These are phyloP conservation scores for Aureobasidium vineae DNA, from an alignment of 2,329 filamentous ascomycete genomes.

Conservation along the genomic window DNA sequence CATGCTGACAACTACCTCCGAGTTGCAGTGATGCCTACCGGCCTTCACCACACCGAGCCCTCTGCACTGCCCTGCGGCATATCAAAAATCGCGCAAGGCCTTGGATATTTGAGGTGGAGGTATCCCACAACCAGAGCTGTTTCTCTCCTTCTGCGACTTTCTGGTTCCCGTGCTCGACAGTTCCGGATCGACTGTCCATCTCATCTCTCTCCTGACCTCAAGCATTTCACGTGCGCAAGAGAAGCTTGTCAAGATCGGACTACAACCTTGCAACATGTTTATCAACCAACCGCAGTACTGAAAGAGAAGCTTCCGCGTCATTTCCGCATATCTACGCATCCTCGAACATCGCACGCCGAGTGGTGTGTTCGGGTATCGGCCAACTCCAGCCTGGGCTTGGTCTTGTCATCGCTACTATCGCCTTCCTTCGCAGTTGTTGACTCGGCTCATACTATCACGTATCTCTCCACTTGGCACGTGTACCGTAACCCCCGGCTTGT, in stretches of 20 bases:
- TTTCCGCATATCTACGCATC: too few relatives aligned
- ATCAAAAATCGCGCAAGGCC: slow-evolving; percentile 16
- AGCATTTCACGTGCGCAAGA: slow-evolving; percentile 3
- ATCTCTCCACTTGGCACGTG: slow-evolving; percentile 18
- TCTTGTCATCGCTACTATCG: slow-evolving; percentile 19
- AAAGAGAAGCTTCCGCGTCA: background rate
- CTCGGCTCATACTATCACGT: slow-evolving; percentile 10
- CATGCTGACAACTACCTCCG: slow-evolving; percentile 1
- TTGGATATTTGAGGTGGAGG: slow-evolving; percentile 3
- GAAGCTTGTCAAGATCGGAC: slow-evolving; percentile 12
- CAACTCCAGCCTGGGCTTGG: slow-evolving; percentile 7
- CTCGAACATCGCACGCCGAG: background rate
- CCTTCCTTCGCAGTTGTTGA: slow-evolving; percentile 4
- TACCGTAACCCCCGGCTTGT: background rate
- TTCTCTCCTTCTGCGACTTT: background rate
- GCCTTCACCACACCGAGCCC: background rate
- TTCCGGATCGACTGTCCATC: slow-evolving; percentile 16
- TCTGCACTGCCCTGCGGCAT: slow-evolving; percentile 24
- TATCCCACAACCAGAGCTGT: background rate
- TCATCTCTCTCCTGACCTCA: background rate
- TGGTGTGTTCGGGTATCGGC: slow-evolving; percentile 4
- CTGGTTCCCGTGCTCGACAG: background rate
- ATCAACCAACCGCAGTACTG: background rate
- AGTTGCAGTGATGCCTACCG: background rate
- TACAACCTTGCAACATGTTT: background rate